Evolutionary conservation across 495 filamentous ascomycete genomes (phyloP).

Genomic region (Aspergillus saccharolyticus): DNA sequence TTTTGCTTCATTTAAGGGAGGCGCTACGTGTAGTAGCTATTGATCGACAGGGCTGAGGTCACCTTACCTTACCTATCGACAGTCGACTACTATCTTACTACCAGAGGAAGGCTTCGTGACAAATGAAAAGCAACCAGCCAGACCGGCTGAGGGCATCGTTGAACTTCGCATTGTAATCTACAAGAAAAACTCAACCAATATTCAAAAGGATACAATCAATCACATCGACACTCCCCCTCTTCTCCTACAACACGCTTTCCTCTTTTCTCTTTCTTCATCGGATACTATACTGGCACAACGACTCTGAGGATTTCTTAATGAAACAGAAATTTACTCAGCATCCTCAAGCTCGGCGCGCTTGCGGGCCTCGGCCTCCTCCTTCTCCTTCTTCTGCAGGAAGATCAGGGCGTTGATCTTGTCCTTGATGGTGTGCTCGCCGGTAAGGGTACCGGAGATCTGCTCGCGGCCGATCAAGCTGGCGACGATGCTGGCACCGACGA

Average conservation of each 20-base stretch:
- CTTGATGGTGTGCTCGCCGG: constrained; percentile 42
- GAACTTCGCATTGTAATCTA: constrained; percentile 3
- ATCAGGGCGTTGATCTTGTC: constrained; percentile 62
- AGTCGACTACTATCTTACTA: no score
- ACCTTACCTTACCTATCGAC: no score
- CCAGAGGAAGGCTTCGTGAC: no score
- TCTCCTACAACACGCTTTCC: not conserved
- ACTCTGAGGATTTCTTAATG: not conserved
- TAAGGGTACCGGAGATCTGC: constrained; percentile 62
- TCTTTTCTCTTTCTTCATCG: not conserved
- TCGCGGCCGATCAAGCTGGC: constrained; percentile 80
- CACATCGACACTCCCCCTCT: not conserved
- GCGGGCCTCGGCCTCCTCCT: constrained; percentile 57
- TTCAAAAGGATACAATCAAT: not conserved
- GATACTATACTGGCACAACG: no score
- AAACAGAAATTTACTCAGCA: constrained; percentile 33
- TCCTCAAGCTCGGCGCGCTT: constrained; percentile 43
- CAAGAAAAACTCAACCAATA: constrained; percentile 1
- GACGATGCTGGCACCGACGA: constrained; percentile 86
- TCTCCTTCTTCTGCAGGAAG: constrained; percentile 54
- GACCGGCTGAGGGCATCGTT: not conserved
- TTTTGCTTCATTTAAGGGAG: no score
- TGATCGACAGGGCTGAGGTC: not conserved
- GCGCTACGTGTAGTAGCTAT: no score
- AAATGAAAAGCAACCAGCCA: not conserved